Percentiles rank a stretch among this genome's conserved stretches.
Conservation (phyloP, 495 filamentous ascomycete genomes). For the Trichocladium uniseriatum region DNA sequence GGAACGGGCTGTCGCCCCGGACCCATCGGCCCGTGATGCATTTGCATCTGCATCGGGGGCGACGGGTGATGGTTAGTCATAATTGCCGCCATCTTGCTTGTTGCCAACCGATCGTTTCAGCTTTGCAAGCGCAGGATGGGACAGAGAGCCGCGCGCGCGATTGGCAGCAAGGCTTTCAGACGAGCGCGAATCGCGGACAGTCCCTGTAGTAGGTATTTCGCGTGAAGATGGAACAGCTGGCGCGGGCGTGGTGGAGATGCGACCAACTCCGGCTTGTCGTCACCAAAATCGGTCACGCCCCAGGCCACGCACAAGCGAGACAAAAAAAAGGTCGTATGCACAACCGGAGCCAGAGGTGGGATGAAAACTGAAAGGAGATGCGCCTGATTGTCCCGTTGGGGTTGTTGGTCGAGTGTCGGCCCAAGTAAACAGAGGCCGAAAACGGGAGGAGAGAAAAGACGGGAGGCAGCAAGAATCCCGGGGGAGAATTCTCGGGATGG, state of each 20-base stretch:
- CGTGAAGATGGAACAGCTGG: background rate
- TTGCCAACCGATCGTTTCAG: background rate
- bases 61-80: slow-evolving; percentile 52
- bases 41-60: slow-evolving; percentile 47
- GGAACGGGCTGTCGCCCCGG: slow-evolving; percentile 38
- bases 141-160: background rate
- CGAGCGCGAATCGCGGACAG: background rate
- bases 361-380: background rate
- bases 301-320: background rate
- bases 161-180: background rate
- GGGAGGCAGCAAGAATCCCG: slow-evolving; percentile 17
- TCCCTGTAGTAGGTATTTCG: background rate
- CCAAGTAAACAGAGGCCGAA: background rate
- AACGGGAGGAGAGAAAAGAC: slow-evolving; percentile 4
- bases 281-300: background rate
- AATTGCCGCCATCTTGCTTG: slow-evolving; percentile 1
- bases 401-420: background rate
- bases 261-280: background rate
- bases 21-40: slow-evolving; percentile 45
- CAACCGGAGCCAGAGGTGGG: background rate
- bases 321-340: background rate
- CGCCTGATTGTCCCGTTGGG: background rate
- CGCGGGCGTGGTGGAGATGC: background rate
- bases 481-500: slow-evolving; percentile 23
- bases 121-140: background rate